phyloP scores from a whole-genome alignment of 768 basidiomycete species.

The Amanita subjunquillea region DNA sequence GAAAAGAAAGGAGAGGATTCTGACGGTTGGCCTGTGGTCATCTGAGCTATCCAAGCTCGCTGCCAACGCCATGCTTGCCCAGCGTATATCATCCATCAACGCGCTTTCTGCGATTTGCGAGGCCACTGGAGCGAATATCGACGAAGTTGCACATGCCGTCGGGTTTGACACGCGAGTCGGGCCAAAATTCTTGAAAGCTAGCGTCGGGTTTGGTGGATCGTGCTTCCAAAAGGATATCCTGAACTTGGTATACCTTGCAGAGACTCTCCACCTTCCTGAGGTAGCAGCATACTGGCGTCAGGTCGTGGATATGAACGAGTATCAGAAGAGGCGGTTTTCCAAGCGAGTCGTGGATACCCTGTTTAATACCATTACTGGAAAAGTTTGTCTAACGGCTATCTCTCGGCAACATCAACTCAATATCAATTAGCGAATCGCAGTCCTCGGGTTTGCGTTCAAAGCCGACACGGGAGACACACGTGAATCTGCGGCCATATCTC shows the following conservation, averaged over 20 bases:
- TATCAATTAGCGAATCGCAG: conserved; percentile 65
- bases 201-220: conserved; percentile 94
- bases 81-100: conserved; percentile 97
- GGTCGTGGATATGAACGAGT: conserved; percentile 97
- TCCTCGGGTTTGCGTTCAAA: conserved; percentile 98
- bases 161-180: conserved; percentile 91
- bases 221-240: conserved; percentile 99
- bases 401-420: neutral
- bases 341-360: conserved; percentile 94
- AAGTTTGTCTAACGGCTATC: conserved; percentile 41
- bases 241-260: conserved; percentile 95
- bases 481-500: conserved; percentile 90
- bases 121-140: conserved; percentile 96
- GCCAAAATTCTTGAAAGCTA: conserved; percentile 90
- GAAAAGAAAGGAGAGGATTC: conserved; percentile 58
- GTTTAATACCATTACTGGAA: conserved; percentile 97
- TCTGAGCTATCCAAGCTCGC: conserved; percentile 98
- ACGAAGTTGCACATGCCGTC: conserved; percentile 92
- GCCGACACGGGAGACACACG: conserved; percentile 99
- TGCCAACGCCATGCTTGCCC: conserved; percentile 98
- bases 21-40: conserved; percentile 96
- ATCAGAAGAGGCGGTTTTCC: conserved; percentile 94
- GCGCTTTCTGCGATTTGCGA: conserved; percentile 98
- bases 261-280: conserved; percentile 90
- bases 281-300: conserved; percentile 97